Conservation (phyloP, 2,329 filamentous ascomycete genomes). For the Calycina herbarum region DNA sequence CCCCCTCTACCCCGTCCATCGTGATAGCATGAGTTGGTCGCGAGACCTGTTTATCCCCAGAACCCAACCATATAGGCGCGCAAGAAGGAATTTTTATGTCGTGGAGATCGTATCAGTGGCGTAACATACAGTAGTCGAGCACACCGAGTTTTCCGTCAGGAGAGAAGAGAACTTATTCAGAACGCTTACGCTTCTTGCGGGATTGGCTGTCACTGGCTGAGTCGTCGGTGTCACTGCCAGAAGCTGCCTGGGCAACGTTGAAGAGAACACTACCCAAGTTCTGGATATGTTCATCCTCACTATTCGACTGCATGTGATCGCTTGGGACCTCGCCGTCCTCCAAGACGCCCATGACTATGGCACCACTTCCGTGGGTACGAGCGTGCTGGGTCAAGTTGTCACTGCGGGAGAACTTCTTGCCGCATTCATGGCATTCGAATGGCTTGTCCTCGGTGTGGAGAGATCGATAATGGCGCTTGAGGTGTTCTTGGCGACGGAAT, state of each 20-base stretch:
- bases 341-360: slow-evolving; percentile 86
- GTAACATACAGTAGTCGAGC: slow-evolving; percentile 15
- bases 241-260: slow-evolving; percentile 73
- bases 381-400: slow-evolving; percentile 97
- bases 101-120: slow-evolving; percentile 33
- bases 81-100: slow-evolving; percentile 30
- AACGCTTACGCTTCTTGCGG: slow-evolving; percentile 80
- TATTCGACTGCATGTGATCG: slow-evolving; percentile 44
- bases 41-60: slow-evolving; percentile 31
- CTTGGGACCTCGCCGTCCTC: slow-evolving; percentile 63
- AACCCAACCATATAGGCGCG: slow-evolving; percentile 29
- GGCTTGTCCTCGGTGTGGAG: slow-evolving; percentile 99
- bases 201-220: slow-evolving; percentile 51
- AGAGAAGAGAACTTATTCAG: slow-evolving; percentile 46
- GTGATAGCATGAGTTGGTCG: slow-evolving; percentile 34
- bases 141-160: slow-evolving; percentile 2
- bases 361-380: slow-evolving; percentile 86
- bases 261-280: slow-evolving; percentile 77
- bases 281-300: slow-evolving; percentile 61
- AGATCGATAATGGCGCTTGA: slow-evolving; percentile 97
- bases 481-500: slow-evolving; percentile 96
- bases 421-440: slow-evolving; percentile 95
- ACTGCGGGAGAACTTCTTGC: slow-evolving; percentile 98
- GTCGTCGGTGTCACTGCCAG: slow-evolving; percentile 62
- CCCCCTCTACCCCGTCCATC: slow-evolving; percentile 26